These are phyloP conservation scores for Aspergillus uvarum DNA, from an alignment of 2,329 filamentous ascomycete species.

Conservation along the genomic window DNA sequence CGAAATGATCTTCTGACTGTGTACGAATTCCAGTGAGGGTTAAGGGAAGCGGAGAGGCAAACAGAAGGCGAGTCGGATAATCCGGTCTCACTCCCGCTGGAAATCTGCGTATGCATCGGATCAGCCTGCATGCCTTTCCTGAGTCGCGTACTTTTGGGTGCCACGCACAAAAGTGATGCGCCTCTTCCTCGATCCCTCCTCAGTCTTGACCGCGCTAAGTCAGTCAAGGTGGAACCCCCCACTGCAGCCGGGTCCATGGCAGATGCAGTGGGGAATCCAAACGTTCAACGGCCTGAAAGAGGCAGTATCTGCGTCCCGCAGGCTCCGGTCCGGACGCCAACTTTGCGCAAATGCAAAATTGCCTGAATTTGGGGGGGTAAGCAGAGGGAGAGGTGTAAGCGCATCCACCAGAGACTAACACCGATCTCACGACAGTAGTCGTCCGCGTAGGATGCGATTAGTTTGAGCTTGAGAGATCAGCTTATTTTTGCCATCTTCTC, in stretches of 20 bases:
- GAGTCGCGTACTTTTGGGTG: constrained; percentile 7
- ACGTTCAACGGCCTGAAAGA: constrained; percentile 13
- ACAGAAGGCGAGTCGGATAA: not conserved
- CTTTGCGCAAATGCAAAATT: not conserved
- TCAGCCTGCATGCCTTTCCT: not conserved
- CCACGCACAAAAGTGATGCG: constrained; percentile 5
- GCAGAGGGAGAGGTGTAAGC: not conserved
- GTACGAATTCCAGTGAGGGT: not conserved
- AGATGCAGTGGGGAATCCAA: constrained; percentile 14
- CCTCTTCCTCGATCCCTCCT: constrained; percentile 2
- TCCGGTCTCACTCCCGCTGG: not conserved
- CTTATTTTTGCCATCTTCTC: not conserved
- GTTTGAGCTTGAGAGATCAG: not conserved
- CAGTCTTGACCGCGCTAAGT: constrained; percentile 11
- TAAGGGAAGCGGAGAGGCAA: not conserved
- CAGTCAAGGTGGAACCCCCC: constrained; percentile 11
- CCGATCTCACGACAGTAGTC: not conserved
- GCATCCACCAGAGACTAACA: not conserved
- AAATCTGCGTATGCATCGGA: not conserved
- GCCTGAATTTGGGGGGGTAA: not conserved
- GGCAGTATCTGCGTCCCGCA: constrained; percentile 11
- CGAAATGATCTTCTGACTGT: not conserved
- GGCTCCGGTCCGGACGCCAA: constrained; percentile 3
- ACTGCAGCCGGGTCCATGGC: constrained; percentile 15
- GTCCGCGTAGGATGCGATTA: not conserved